Evolutionary conservation across 352 stramenopile genomes (phyloP).

Genomic region (Pythium brachiatum): DNA sequence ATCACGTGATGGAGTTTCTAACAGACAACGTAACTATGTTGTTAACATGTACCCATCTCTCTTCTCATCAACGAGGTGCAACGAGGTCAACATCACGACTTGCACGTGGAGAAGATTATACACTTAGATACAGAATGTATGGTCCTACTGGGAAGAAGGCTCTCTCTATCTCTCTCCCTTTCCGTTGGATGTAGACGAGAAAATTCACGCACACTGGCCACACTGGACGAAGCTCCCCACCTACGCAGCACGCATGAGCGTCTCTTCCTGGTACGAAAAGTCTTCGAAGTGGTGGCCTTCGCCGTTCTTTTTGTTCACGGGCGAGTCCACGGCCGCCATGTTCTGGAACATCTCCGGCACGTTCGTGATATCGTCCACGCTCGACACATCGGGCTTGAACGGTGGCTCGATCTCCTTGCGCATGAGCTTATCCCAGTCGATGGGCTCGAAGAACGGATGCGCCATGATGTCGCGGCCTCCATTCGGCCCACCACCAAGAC

Average conservation of each 20-base stretch:
- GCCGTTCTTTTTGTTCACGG: constrained; percentile 84
- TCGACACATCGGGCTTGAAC: constrained; percentile 78
- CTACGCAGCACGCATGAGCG: constrained; percentile 30
- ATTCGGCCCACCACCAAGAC: constrained; percentile 89
- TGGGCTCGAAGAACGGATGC: constrained; percentile 80
- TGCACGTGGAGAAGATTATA: background rate
- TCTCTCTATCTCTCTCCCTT: background rate
- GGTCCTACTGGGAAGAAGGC: background rate
- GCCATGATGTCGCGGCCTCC: constrained; percentile 87
- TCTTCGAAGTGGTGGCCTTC: constrained; percentile 87
- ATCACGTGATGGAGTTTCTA: background rate
- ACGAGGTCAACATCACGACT: background rate
- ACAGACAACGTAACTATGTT: background rate
- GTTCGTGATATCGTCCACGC: constrained; percentile 86
- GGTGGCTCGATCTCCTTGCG: constrained; percentile 79
- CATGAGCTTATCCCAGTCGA: constrained; percentile 86
- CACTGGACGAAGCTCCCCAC: background rate
- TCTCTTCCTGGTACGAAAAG: constrained; percentile 88
- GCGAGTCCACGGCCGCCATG: constrained; percentile 85
- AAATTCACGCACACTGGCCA: background rate
- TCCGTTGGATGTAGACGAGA: background rate
- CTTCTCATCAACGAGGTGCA: background rate
- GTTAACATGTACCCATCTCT: background rate
- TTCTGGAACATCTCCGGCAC: constrained; percentile 90
- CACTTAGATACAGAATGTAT: constrained; percentile 7